These are phyloP conservation scores for Saccharum spontaneum DNA, from an alignment of 176 grass and related monocot species.

Conservation along the genomic window DNA sequence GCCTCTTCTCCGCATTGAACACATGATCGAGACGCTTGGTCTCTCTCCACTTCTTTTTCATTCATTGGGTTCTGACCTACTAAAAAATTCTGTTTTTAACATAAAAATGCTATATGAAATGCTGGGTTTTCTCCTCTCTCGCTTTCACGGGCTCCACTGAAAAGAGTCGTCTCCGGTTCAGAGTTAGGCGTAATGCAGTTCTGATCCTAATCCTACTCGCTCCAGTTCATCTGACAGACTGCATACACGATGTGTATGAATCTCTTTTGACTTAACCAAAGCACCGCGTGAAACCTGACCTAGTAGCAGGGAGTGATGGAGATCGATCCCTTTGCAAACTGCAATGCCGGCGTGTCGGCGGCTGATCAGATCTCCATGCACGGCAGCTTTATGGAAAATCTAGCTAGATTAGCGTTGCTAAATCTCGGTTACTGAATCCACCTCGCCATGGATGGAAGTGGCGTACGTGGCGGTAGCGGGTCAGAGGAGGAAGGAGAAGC, in stretches of 20 bases:
- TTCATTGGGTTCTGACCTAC: background rate
- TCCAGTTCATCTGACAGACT: background rate
- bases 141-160: constrained; percentile 12
- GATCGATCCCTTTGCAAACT: background rate
- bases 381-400: background rate
- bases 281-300: no score
- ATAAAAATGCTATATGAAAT: background rate
- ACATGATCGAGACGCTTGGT: constrained; percentile 34
- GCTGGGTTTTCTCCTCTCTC: background rate
- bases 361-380: background rate
- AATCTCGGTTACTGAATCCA: background rate
- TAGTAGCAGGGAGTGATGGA: background rate
- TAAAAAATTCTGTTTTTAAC: background rate
- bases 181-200: background rate
- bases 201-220: background rate
- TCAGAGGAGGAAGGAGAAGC: background rate
- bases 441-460: background rate
- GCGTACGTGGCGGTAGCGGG: no score
- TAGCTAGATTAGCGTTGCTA: background rate
- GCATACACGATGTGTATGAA: background rate
- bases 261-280: background rate
- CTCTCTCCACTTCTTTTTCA: background rate
- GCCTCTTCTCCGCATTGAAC: constrained; percentile 27
- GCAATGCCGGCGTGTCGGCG: background rate
- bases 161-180: background rate